These are phyloP conservation scores for Heliosperma pusillum DNA, from an alignment of 148 eudicot genomes.

Conservation along the genomic window DNA sequence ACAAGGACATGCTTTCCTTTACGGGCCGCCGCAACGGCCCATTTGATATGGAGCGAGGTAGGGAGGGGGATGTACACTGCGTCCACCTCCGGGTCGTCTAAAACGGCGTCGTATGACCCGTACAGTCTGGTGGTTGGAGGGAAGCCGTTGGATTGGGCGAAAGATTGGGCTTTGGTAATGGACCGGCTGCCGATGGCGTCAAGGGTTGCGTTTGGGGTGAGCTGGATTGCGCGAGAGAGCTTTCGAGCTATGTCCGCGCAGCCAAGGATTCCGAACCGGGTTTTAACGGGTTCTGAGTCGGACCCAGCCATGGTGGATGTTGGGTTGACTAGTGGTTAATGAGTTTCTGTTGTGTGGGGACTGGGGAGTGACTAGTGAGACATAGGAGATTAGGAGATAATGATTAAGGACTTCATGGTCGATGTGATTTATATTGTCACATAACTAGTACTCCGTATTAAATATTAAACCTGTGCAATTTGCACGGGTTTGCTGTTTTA, in stretches of 20 bases:
- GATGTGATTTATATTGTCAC: too few species aligned
- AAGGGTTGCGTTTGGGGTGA: conserved; percentile 45
- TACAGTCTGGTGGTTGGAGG: conserved; percentile 44
- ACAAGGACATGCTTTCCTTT: conserved; percentile 66
- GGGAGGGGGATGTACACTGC: conserved; percentile 79
- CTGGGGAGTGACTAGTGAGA: too few species aligned
- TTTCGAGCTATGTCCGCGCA: conserved; percentile 79
- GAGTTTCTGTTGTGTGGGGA: too few species aligned
- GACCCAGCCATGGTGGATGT: neutral
- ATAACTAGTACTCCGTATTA: too few species aligned
- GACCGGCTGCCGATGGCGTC: conserved; percentile 70
- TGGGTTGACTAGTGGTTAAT: too few species aligned
- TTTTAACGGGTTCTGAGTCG: neutral
- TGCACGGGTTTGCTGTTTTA: too few species aligned
- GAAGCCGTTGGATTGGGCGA: conserved; percentile 43
- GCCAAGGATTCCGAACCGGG: conserved; percentile 59
- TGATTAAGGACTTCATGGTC: too few species aligned
- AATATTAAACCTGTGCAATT: too few species aligned
- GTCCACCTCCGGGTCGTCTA: conserved; percentile 64
- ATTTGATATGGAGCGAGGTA: conserved; percentile 56
- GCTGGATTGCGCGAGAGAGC: conserved; percentile 52
- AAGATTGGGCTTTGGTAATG: conserved; percentile 42
- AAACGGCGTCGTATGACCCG: conserved; percentile 52
- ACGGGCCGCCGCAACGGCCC: conserved; percentile 66
- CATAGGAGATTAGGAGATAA: too few species aligned